Conservation (phyloP, 805 yeast species). For the Cyberlindnera maclurae region DNA sequence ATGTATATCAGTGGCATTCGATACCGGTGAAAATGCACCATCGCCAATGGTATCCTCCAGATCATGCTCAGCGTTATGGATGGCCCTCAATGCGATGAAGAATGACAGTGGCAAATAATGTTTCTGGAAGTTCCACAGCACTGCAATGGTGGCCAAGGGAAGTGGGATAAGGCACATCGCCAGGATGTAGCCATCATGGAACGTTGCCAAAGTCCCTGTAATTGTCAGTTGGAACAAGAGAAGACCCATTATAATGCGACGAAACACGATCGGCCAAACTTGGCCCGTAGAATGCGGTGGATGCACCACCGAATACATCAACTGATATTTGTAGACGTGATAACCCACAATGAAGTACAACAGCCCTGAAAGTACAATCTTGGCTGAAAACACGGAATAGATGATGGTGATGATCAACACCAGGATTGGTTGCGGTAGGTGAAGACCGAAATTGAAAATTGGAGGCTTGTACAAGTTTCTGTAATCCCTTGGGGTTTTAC, state of each 20-base stretch:
- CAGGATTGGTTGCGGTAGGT: conserved; percentile 85
- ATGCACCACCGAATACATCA: conserved; percentile 85
- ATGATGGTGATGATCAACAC: conserved; percentile 78
- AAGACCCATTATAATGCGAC: conserved; percentile 76
- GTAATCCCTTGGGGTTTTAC: conserved; percentile 80
- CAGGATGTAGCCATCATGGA: conserved; percentile 70
- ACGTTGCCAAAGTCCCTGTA: conserved; percentile 79
- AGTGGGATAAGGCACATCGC: conserved; percentile 71
- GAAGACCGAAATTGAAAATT: conserved; percentile 84
- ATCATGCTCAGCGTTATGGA: conserved; percentile 39
- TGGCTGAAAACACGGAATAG: conserved; percentile 85
- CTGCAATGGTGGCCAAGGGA: conserved; percentile 59
- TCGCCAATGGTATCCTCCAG: conserved; percentile 17
- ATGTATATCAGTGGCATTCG: conserved; percentile 1
- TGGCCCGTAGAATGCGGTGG: conserved; percentile 96
- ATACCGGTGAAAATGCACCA: conserved; percentile 15
- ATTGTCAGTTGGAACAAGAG: conserved; percentile 83
- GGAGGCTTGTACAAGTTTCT: conserved; percentile 78
- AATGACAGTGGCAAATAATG: conserved; percentile 73
- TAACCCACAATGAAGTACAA: conserved; percentile 80
- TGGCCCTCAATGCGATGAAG: conserved; percentile 83
- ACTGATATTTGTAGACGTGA: conserved; percentile 84
- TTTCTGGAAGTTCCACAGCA: conserved; percentile 75
- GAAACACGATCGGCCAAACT: conserved; percentile 87
- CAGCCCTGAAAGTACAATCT: conserved; percentile 77